These are phyloP conservation scores for Neopestalotiopsis clavispora DNA, from an alignment of 2,329 filamentous ascomycete genomes.

Conservation along the genomic window DNA sequence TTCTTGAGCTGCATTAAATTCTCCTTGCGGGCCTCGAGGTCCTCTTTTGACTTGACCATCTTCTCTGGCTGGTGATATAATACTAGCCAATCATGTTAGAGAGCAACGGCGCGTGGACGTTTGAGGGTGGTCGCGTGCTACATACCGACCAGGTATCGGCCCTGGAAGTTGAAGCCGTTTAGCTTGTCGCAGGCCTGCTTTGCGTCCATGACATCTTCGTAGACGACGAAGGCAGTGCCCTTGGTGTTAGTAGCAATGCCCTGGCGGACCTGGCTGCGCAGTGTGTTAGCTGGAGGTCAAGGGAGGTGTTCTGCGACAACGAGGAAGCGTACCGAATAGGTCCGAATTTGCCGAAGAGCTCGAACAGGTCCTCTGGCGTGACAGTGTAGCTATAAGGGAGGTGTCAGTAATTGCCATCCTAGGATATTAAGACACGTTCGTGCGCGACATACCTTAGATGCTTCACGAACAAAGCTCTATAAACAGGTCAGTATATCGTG, in stretches of 20 bases:
- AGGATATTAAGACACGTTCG: conserved; percentile 37
- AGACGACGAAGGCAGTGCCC: conserved; percentile 98
- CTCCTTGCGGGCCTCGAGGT: conserved; percentile 91
- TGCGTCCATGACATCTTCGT: conserved; percentile 98
- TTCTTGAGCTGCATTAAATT: conserved; percentile 98
- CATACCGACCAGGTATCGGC: conserved; percentile 96
- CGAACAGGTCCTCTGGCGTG: conserved; percentile 95
- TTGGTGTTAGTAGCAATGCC: conserved; percentile 97
- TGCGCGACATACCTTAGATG: conserved; percentile 81
- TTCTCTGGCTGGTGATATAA: conserved; percentile 70
- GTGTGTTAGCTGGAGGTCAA: conserved; percentile 26
- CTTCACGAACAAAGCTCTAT: conserved; percentile 99
- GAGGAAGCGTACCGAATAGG: conserved; percentile 77
- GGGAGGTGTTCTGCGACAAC: conserved; percentile 55
- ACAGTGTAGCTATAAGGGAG: conserved; percentile 84
- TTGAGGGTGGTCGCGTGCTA: conserved; percentile 31
- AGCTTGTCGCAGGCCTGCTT: conserved; percentile 99
- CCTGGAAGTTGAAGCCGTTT: conserved; percentile 99
- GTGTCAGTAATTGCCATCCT: conserved; percentile 25
- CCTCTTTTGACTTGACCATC: conserved; percentile 84
- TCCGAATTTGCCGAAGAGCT: conserved; percentile 95
- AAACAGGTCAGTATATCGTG: conserved; percentile 30
- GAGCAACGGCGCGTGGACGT: neutral
- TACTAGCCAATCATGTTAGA: conserved; percentile 44
- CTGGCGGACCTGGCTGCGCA: conserved; percentile 89